Base-by-base conservation (phyloP, 139 green algal species). In the Asterochloris sp. region DNA sequence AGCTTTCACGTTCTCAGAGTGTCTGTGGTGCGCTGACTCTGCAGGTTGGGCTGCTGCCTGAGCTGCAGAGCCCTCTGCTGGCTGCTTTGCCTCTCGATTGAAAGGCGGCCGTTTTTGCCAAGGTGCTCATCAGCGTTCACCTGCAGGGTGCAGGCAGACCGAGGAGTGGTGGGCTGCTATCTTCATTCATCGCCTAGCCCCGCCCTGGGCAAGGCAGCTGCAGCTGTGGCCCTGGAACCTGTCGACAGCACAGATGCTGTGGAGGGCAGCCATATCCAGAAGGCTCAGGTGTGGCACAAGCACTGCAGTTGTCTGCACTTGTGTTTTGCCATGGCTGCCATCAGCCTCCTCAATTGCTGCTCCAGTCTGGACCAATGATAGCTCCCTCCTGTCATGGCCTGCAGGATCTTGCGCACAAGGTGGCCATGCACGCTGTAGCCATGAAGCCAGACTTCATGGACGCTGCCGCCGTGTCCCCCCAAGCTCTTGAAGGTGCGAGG, bases 351-450 rank as follows among this genome's bases (percentile, higher is more conserved):
- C 17, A 8, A 14, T 60, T 60, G 24, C 47, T 24, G 10, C 47
- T 15, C 12, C 83, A 28, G 76, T 82, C 23, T 63, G 74, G 12
- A 75, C 13, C 38, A 26, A 60, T 83, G 66, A 62, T 21, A 29
- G 28, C 47, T 76, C 16, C 71, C 47, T 26, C 71, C 26, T 26
- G 12, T 61, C 10, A 76, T 16, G 67, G 19, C 60, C 9, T 78
- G 61, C 79, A 83, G 64, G 83, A 86, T 10, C 73, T 92, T 60
- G 85, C 29, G 9, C 26, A n/a, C 23, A 82, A 89, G 82, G 75
- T 91, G 24, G 90, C 89, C 17, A 93, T 93, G 90, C 91, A 95
- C 66, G 91, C 92, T 61, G 95, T 95, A 17, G 94, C 91, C 24
- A 87, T 90, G 83, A 81, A 83, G 63, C 94, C 93, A 0, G 67